These are phyloP conservation scores for Nelumbo lutea DNA, from an alignment of 164 flowering plant species.

Conservation along the genomic window DNA sequence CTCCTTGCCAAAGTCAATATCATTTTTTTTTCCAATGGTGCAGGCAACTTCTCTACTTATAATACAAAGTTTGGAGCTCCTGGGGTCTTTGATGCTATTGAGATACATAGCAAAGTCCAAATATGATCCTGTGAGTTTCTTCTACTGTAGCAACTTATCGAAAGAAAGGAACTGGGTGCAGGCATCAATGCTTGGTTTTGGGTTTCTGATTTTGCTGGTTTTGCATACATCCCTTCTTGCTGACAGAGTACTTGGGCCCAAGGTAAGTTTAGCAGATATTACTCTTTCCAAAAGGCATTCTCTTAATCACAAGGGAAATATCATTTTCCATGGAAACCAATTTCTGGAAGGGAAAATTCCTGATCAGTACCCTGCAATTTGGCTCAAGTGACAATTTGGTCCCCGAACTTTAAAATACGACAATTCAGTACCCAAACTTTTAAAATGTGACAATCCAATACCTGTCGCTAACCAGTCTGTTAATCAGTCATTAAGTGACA, in stretches of 20 bases:
- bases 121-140: slow-evolving; percentile 27
- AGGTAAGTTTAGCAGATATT: slow-evolving; percentile 40
- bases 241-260: slow-evolving; percentile 46
- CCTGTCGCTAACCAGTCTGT: too few species aligned
- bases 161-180: slow-evolving; percentile 56
- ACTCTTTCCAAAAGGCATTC: neutral
- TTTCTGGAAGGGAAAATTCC: too few species aligned
- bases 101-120: slow-evolving; percentile 37
- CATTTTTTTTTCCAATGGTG: slow-evolving; percentile 7
- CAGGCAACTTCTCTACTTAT: slow-evolving; percentile 63
- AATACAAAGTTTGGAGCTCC: slow-evolving; percentile 54
- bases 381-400: too few species aligned
- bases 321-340: too few species aligned
- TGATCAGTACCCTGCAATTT: too few species aligned
- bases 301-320: too few species aligned
- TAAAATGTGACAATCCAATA: too few species aligned
- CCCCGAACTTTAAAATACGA: too few species aligned
- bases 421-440: too few species aligned
- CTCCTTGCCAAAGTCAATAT: neutral
- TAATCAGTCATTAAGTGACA: too few species aligned
- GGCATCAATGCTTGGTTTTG: slow-evolving; percentile 57
- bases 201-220: slow-evolving; percentile 42
- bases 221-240: slow-evolving; percentile 50
- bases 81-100: slow-evolving; percentile 40
- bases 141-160: slow-evolving; percentile 24